Evolutionary conservation across 768 basidiomycete genomes (phyloP), one percentile per base, ranked within the genome.

Genomic region (Amanita inopinata): DNA sequence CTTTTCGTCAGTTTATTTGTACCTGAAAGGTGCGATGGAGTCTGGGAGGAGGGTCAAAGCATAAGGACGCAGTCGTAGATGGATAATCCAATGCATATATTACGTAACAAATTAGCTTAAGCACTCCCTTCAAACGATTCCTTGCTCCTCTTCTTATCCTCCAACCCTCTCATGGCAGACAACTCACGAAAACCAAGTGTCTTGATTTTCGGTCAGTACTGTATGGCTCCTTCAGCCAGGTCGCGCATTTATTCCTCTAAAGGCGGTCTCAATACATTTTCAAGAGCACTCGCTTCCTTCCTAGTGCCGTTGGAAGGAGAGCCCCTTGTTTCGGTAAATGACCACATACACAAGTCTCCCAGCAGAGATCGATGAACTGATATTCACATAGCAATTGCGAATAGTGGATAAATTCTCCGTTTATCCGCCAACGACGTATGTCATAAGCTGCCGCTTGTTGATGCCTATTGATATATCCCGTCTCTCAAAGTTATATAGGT

Each of bases 261-360:
- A 90, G 88, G 88, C 49, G 88, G 88, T 40, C 61, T 89, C 50
- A 88, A 87, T 64, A 85, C 83, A 41, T 83, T 69, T 57, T 78
- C 88, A 6, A 74, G 87, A 38, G 70, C 79, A 37, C 73, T 91
- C 40, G 81, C 82, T 27, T 64, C 71, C 39, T 61, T 71, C 30
- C 72, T 91, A 10, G 76, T 86, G 27, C 84, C 85, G 2, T 53
- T 74, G 5, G 66, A 80, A 24, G 83, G 79, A 27, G 77, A 80
- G 46, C 62, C 78, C 19, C 67, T 85, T 18, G 87, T 88, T 40
- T 78, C 81, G 39, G 87, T 89, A 57, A 40, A 80, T 62, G 17
- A 38, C 33, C 43, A 33, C 28, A 43, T 43, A 15, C 6, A 32
- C 23, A 17, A 7, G 17, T 43, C 12, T 32, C 15, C 14, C 23